Conservation (phyloP, 2,329 filamentous ascomycete species). For the Clonostachys rosea region DNA sequence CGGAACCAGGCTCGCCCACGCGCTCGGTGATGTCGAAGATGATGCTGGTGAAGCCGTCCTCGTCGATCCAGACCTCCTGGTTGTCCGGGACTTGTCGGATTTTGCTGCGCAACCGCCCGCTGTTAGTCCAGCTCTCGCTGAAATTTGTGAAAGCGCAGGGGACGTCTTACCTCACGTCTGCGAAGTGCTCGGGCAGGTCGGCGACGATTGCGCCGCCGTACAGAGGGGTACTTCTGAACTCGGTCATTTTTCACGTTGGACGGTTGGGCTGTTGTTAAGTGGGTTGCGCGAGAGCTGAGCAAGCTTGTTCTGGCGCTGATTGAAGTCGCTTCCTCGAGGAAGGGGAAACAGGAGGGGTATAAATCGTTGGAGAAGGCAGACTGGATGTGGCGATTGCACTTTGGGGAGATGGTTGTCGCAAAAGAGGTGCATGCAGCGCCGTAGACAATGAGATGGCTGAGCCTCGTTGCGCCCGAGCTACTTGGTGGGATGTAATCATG, state of each 20-base stretch:
- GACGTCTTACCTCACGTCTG: conserved; percentile 62
- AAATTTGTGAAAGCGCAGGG: background rate
- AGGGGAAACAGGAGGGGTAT: too few relatives aligned
- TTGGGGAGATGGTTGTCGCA: too few relatives aligned
- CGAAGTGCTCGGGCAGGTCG: conserved; percentile 64
- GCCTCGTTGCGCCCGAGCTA: too few relatives aligned
- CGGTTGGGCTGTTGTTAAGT: too few relatives aligned
- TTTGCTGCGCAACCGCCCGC: conserved; percentile 37
- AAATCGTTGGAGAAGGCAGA: too few relatives aligned
- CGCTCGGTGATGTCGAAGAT: conserved; percentile 90
- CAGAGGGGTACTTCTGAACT: conserved; percentile 54
- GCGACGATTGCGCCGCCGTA: conserved; percentile 69
- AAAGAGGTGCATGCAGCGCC: too few relatives aligned
- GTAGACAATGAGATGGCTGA: too few relatives aligned
- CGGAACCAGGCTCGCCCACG: conserved; percentile 50
- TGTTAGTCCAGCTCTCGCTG: background rate
- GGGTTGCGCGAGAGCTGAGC: too few relatives aligned
- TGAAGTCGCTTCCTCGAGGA: too few relatives aligned
- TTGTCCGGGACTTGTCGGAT: conserved; percentile 77
- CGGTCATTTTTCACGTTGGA: conserved; percentile 31
- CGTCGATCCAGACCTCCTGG: conserved; percentile 89
- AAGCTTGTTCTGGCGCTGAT: too few relatives aligned
- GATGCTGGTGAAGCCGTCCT: conserved; percentile 77
- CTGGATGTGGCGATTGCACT: too few relatives aligned
- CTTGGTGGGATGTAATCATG: too few relatives aligned